phyloP scores from a whole-genome alignment of 176 grass and related monocot species.

The Stipa capillata region DNA sequence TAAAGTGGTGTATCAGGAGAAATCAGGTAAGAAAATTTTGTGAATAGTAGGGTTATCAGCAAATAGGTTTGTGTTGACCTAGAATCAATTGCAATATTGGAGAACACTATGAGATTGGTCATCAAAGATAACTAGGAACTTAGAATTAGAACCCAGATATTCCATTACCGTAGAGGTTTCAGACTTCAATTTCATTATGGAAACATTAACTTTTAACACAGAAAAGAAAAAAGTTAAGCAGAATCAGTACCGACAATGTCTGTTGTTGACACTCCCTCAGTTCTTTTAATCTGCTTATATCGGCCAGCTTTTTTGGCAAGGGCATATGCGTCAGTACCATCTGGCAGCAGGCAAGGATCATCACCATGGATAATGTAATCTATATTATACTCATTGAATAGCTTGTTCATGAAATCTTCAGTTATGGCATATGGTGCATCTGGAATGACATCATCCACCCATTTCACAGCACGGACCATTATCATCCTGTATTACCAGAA shows the following conservation, averaged over 20 bases:
- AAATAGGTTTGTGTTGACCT: neutral
- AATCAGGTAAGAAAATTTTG: neutral
- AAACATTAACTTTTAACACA: slow-evolving; percentile 8
- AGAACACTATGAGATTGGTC: neutral
- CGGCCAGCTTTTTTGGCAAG: slow-evolving; percentile 86
- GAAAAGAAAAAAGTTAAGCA: neutral
- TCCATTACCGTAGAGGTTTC: neutral
- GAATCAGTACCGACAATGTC: slow-evolving; percentile 77
- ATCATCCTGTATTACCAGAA: slow-evolving; percentile 48
- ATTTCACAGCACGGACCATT: slow-evolving; percentile 88
- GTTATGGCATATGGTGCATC: slow-evolving; percentile 94
- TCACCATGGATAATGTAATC: slow-evolving; percentile 99
- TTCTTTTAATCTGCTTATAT: slow-evolving; percentile 98
- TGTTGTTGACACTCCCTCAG: slow-evolving; percentile 84
- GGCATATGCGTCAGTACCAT: slow-evolving; percentile 91
- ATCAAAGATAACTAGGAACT: neutral
- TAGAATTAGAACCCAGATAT: neutral
- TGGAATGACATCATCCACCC: slow-evolving; percentile 86
- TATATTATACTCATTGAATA: slow-evolving; percentile 87
- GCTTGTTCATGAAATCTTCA: slow-evolving; percentile 86
- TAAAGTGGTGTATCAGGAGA: neutral
- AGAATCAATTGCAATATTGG: neutral
- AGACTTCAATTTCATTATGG: neutral
- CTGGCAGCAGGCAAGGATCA: slow-evolving; percentile 86
- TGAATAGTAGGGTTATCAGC: neutral